Evolutionary conservation across 805 yeast genomes (phyloP), one percentile per base, ranked within the genome.

Genomic region (Wickerhamomyces kurtzmanii): DNA sequence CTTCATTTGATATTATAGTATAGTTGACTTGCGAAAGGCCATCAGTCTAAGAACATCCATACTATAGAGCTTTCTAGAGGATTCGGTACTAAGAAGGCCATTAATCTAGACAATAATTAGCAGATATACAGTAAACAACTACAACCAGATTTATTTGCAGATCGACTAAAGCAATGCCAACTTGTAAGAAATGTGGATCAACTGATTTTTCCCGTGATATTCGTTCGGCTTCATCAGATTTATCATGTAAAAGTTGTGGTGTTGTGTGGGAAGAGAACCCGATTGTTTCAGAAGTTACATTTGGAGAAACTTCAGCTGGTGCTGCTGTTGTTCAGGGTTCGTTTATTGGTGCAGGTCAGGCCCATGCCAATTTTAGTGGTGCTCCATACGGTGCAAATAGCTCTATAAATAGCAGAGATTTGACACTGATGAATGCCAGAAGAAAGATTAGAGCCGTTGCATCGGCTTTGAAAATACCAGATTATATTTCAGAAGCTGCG

Each of bases 301-400:
- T 87, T 57, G 91, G 93, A 24, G 99, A 93, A 47, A 68, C 87
- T 3, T 68, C 94, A 12, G 68, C 79, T 15, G 99, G 99, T 42
- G 96, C 95, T 10, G 96, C 98, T 20, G 74, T 82, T 28, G 95
- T 91, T 2, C 94, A 89, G 40, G 99, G 99, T 47, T 74, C 94
- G 26, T 87, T 84, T 64, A 79, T 91, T 20, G 84, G 85, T 24
- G 80, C 85, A 0, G 96, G 84, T 44, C 96, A 87, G 55, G 56
- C 75, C 1, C 70, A 83, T 50, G 91, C 84, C 0, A 59, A 70
- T 8, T 71, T 72, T 38, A 62, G 66, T 30, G 82, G 85, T 24
- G 69, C 83, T 22, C 71, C 75, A 2, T 64, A 77, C 26, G 84
- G 79, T 16, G n/a, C n/a, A n/a, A n/a, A n/a, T n/a, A 71, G 66